These are phyloP conservation scores for Starmera stellimalicola DNA, from an alignment of 1,139 yeast genomes.

Conservation along the genomic window DNA sequence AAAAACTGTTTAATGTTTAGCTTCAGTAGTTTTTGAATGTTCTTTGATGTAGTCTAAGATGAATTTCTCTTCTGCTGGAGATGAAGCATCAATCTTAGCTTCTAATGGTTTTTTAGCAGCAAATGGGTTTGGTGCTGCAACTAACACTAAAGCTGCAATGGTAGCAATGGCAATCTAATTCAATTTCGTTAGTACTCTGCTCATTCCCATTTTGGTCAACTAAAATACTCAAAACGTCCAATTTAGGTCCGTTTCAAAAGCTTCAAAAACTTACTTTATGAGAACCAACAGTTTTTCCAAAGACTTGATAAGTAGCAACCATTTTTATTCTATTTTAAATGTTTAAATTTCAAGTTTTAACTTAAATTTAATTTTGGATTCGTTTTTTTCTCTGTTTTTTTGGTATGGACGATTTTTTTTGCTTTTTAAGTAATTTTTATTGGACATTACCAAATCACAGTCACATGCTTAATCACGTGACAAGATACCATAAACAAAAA, in stretches of 20 bases:
- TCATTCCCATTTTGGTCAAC: neutral
- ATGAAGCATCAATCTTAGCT: conserved; percentile 66
- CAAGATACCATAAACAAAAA: too few species aligned
- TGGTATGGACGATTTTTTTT: neutral
- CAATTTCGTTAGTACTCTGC: conserved; percentile 4
- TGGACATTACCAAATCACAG: neutral
- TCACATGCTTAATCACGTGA: neutral
- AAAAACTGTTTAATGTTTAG: conserved; percentile 1
- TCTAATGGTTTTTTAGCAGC: conserved; percentile 44
- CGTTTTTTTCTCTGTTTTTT: neutral
- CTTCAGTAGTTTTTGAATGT: conserved; percentile 3
- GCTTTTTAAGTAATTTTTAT: neutral
- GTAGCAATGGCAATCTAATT: conserved; percentile 55
- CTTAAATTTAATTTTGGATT: neutral
- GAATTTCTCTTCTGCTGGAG: conserved; percentile 86
- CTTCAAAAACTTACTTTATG: conserved; percentile 48
- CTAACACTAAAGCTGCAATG: conserved; percentile 47
- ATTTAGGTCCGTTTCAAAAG: too few species aligned
- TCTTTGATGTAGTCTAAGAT: conserved; percentile 35
- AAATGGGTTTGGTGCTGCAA: conserved; percentile 68
- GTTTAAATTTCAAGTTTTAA: neutral
- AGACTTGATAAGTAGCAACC: conserved; percentile 75
- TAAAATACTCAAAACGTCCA: too few species aligned
- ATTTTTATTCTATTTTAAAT: conserved; percentile 25
- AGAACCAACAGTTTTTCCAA: conserved; percentile 70